Evolutionary conservation across 768 basidiomycete genomes (phyloP).

Genomic region (Suillus ampliporus): DNA sequence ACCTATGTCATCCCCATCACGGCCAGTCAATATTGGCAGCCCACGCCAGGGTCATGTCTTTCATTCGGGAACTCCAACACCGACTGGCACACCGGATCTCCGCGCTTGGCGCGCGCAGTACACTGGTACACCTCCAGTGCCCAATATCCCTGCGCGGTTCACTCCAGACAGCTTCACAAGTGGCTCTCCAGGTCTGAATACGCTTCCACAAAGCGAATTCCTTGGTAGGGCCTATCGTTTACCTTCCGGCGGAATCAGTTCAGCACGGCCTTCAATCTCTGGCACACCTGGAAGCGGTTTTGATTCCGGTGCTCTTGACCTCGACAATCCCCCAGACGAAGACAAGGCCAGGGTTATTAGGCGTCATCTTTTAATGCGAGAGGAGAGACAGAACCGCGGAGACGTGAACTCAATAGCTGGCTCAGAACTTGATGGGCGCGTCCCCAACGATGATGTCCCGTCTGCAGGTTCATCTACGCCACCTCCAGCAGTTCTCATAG

Average conservation of each 20-base stretch:
- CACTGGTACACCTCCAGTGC: slow-evolving; percentile 56
- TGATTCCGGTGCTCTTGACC: slow-evolving; percentile 38
- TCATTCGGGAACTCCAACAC: slow-evolving; percentile 35
- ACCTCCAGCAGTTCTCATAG: slow-evolving; percentile 36
- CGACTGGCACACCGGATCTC: slow-evolving; percentile 67
- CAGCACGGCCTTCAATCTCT: slow-evolving; percentile 39
- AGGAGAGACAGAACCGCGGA: slow-evolving; percentile 51
- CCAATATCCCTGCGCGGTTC: slow-evolving; percentile 60
- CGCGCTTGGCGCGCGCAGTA: slow-evolving; percentile 70
- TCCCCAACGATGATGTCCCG: slow-evolving; percentile 19
- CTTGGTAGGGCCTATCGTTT: slow-evolving; percentile 23
- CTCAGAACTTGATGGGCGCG: slow-evolving; percentile 31
- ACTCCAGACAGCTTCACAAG: slow-evolving; percentile 47
- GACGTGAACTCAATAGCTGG: slow-evolving; percentile 27
- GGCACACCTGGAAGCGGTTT: slow-evolving; percentile 35
- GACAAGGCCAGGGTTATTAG: slow-evolving; percentile 84
- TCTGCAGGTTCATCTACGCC: slow-evolving; percentile 32
- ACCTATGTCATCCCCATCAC: slow-evolving; percentile 59
- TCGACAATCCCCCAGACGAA: slow-evolving; percentile 75
- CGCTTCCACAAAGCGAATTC: slow-evolving; percentile 18
- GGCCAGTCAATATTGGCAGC: slow-evolving; percentile 56
- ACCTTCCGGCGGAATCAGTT: slow-evolving; percentile 45
- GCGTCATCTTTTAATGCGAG: slow-evolving; percentile 78
- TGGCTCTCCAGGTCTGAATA: slow-evolving; percentile 14
- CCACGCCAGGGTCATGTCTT: slow-evolving; percentile 26